A percentile compares a stretch with the other conserved stretches of the same genome.
Evolutionary conservation across 495 filamentous ascomycete species (phyloP).

Genomic region (Podospora pseudocomata): DNA sequence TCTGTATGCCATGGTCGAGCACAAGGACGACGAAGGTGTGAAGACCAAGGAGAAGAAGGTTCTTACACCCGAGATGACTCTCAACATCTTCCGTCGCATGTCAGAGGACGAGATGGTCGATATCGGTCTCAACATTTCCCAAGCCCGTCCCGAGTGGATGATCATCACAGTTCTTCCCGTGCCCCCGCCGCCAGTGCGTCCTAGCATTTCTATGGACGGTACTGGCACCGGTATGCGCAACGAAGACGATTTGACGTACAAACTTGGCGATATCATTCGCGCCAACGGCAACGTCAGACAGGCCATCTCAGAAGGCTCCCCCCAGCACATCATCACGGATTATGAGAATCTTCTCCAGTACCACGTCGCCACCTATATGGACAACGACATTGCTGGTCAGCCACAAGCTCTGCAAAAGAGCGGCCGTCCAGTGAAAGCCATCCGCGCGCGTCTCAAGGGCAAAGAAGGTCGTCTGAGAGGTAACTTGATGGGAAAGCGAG

Average conservation of each 20-base stretch:
- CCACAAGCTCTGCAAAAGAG: slow-evolving; percentile 96
- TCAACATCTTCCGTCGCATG: slow-evolving; percentile 82
- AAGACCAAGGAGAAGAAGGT: slow-evolving; percentile 80
- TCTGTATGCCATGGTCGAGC: slow-evolving; percentile 55
- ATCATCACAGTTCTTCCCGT: slow-evolving; percentile 91
- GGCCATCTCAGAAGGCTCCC: slow-evolving; percentile 82
- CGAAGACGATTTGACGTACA: slow-evolving; percentile 98
- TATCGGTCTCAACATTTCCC: slow-evolving; percentile 87
- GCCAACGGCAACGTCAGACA: slow-evolving; percentile 92
- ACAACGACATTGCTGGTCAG: slow-evolving; percentile 95
- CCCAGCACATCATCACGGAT: slow-evolving; percentile 81
- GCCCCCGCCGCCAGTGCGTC: slow-evolving; percentile 89
- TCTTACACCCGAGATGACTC: slow-evolving; percentile 77
- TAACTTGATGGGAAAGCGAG: slow-evolving; percentile 99
- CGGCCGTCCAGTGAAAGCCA: slow-evolving; percentile 90
- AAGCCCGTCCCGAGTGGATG: slow-evolving; percentile 98
- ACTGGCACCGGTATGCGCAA: slow-evolving; percentile 80
- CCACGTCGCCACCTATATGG: slow-evolving; percentile 98
- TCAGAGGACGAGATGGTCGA: slow-evolving; percentile 72
- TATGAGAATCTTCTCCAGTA: slow-evolving; percentile 93
- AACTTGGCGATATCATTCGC: slow-evolving; percentile 95
- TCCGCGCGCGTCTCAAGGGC: slow-evolving; percentile 93
- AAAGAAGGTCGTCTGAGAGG: slow-evolving; percentile 97
- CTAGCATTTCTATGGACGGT: slow-evolving; percentile 92
- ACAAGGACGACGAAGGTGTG: slow-evolving; percentile 65